A percentile compares a stretch with the other conserved stretches of the same genome.
Evolutionary conservation across 305 asterid genomes (phyloP).

Genomic region (Ilex paraguariensis): DNA sequence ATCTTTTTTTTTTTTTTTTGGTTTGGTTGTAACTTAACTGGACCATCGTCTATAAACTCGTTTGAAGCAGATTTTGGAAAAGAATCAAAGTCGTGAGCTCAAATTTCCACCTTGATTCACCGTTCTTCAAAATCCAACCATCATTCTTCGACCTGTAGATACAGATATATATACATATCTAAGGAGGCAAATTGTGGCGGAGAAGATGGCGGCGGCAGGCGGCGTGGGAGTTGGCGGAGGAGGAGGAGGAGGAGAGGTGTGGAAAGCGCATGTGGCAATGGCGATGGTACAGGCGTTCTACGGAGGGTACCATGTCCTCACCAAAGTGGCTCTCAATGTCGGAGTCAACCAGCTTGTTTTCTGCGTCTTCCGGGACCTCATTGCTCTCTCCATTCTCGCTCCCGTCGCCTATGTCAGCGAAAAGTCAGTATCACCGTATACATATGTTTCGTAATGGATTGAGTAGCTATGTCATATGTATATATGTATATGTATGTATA

Average conservation of each 20-base stretch:
- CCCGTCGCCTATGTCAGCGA: constrained; percentile 84
- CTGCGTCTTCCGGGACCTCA: constrained; percentile 73
- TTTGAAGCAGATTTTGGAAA: no score
- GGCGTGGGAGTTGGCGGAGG: neutral
- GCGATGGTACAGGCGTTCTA: constrained; percentile 69
- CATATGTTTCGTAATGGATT: neutral
- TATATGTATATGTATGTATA: no score
- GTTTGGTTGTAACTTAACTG: no score
- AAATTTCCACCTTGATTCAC: no score
- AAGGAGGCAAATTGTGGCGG: constrained; percentile 7
- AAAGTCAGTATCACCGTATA: constrained; percentile 37
- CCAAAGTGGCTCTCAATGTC: constrained; percentile 89
- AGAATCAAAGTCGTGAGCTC: no score
- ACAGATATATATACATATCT: no score
- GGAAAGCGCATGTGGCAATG: constrained; percentile 90
- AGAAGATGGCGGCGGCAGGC: constrained; percentile 31
- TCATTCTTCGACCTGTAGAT: no score
- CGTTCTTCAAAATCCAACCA: no score
- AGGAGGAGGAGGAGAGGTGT: constrained; percentile 49
- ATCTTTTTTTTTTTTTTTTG: no score
- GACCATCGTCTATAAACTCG: no score
- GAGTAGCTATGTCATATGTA: neutral
- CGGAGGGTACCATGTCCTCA: constrained; percentile 94
- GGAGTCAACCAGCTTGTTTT: constrained; percentile 91
- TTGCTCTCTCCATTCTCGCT: constrained; percentile 80